These are phyloP conservation scores for Calamus simplicifolius DNA, from an alignment of 176 grass and related monocot genomes.

Conservation along the genomic window DNA sequence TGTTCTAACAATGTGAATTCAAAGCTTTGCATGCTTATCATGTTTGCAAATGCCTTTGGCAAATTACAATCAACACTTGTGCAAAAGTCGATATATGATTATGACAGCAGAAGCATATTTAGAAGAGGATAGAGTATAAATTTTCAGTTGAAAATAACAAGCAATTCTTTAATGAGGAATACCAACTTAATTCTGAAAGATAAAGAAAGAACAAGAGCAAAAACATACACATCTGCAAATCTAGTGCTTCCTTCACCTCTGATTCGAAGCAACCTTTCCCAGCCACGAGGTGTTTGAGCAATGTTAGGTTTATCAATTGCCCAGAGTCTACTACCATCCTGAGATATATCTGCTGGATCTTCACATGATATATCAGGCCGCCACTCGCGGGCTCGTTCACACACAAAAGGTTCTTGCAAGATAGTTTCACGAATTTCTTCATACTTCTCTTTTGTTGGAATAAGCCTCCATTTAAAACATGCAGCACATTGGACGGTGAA, in stretches of 20 bases:
- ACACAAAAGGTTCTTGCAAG: slow-evolving; percentile 43
- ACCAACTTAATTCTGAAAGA: not conserved
- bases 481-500: slow-evolving; percentile 64
- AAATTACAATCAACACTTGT: no score
- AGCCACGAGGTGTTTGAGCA: slow-evolving; percentile 40
- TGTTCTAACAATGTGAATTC: no score
- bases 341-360: slow-evolving; percentile 49
- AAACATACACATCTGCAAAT: slow-evolving; percentile 70
- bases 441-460: slow-evolving; percentile 62
- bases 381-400: slow-evolving; percentile 47
- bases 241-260: slow-evolving; percentile 43
- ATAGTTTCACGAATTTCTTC: slow-evolving; percentile 55
- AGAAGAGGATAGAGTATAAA: no score
- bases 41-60: no score
- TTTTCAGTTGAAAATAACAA: no score
- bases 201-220: slow-evolving; percentile 9
- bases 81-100: no score
- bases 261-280: slow-evolving; percentile 59
- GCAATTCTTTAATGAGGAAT: no score
- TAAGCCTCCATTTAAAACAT: slow-evolving; percentile 65
- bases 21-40: no score
- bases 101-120: no score
- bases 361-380: slow-evolving; percentile 47
- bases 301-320: slow-evolving; percentile 62
- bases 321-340: slow-evolving; percentile 54